These are phyloP conservation scores for Colletotrichum sp. DNA, from an alignment of 2,329 filamentous ascomycete genomes.

Conservation along the genomic window DNA sequence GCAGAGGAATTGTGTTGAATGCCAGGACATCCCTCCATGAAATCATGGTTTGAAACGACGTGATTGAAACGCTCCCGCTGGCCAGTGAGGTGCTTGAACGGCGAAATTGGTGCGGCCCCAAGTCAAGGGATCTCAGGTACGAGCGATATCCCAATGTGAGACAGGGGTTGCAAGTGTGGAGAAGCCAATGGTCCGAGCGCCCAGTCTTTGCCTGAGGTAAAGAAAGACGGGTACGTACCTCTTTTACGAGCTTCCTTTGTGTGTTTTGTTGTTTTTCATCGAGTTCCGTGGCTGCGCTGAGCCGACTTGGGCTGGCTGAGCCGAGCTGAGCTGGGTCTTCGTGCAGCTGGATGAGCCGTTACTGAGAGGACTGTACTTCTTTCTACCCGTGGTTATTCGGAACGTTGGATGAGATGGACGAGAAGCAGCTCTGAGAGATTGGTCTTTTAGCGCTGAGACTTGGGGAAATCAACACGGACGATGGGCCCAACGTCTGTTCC, in stretches of 20 bases:
- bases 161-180: slow-evolving; percentile 12
- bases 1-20: not conserved
- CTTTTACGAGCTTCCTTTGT: not conserved
- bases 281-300: not conserved
- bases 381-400: not conserved
- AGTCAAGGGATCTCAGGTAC: slow-evolving; percentile 4
- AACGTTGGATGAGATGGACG: not conserved
- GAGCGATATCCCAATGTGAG: slow-evolving; percentile 5
- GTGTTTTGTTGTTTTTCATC: not conserved
- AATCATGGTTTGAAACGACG: slow-evolving; percentile 16
- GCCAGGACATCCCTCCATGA: not conserved
- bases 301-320: not conserved
- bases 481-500: not conserved
- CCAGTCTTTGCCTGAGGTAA: not conserved
- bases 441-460: not conserved
- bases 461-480: not conserved
- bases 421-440: not conserved
- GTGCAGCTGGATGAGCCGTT: not conserved
- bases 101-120: slow-evolving; percentile 4
- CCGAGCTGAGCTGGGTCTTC: not conserved
- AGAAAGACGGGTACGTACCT: not conserved
- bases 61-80: slow-evolving; percentile 15
- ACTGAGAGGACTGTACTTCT: not conserved
- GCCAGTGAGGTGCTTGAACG: slow-evolving; percentile 15
- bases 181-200: not conserved